These are phyloP conservation scores for Monosiga brevicollis DNA, from an alignment of 78 protist species.

Conservation along the genomic window DNA sequence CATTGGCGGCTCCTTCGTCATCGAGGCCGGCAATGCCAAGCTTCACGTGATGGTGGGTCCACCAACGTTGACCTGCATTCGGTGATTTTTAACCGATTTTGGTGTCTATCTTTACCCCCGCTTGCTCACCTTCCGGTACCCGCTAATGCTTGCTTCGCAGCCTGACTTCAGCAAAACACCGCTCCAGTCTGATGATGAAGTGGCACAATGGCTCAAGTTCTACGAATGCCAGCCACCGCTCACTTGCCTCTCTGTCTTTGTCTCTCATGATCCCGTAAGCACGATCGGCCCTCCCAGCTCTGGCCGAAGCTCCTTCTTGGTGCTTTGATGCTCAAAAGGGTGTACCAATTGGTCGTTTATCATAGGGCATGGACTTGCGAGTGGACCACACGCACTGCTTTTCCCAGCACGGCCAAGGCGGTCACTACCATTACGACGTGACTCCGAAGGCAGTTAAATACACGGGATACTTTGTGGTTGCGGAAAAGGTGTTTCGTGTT, in stretches of 20 bases:
- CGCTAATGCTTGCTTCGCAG: not conserved
- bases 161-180: not conserved
- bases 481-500: not conserved
- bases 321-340: no score
- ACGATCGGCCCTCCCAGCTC: not conserved
- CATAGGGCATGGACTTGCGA: not conserved
- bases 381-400: constrained; percentile 16
- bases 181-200: not conserved
- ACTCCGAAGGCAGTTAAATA: constrained; percentile 5
- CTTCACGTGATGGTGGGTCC: constrained; percentile 5
- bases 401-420: constrained; percentile 5
- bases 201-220: constrained; percentile 11
- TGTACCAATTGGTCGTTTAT: no score
- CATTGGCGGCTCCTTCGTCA: constrained; percentile 12
- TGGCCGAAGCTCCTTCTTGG: not conserved
- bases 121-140: not conserved
- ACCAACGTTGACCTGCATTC: no score
- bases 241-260: not conserved
- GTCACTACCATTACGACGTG: constrained; percentile 18
- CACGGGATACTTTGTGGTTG: not conserved
- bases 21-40: not conserved
- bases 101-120: not conserved
- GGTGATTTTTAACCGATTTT: not conserved
- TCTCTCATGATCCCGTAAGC: not conserved
- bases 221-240: constrained; percentile 3